Evolutionary conservation across 2,329 filamentous ascomycete genomes (phyloP), one percentile per base, ranked within the genome.

Genomic region (Calonectria henricotiae): DNA sequence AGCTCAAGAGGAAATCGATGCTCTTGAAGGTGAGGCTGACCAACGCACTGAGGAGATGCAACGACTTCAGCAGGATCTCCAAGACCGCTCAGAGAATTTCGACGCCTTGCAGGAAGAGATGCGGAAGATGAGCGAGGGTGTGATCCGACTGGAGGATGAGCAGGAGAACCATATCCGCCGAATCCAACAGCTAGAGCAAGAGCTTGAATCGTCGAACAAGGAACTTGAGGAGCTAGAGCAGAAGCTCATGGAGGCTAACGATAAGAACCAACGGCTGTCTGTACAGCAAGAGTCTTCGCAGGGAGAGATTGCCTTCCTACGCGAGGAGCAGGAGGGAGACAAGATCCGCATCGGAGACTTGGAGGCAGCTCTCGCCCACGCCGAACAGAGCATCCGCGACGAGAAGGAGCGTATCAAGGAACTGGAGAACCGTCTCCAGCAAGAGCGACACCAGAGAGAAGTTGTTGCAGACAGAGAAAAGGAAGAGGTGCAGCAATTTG

Each of bases 281-380:
- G 94, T 99, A 37, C 95, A 98, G 79, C 92, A 96, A 74, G 96
- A 99, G 82, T 97, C 94, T 5, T 92, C 93, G 67, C 96, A 98
- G 77, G 92, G 92, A 69, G 96, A 99, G 82, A 97, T 98, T 82
- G 92, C 94, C 1, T 99, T 99, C 87, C 83, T 99, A 62, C 92
- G 96, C 1, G 96, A 99, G 80, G 96, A 99, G 84, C 96, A 99
- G 82, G 96, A 99, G 82, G 90, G 90, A 20, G 96, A 99, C 85
- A 99, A 99, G 87, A 97, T 99, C 80, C 95, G 95, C 83, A 98
- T 99, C 77, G 94, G 96, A 43, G 95, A 98, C 78, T 87, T 98
- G 8, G 95, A 98, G 79, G 93, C 94, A 9, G 91, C 92, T 15
- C 85, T 98, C 43, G 93, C 94, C 76, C 92, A 90, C 67, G 89